phyloP scores from a whole-genome alignment of 371 early-diverging fungal genomes.

The Rhizopus microsporus region DNA sequence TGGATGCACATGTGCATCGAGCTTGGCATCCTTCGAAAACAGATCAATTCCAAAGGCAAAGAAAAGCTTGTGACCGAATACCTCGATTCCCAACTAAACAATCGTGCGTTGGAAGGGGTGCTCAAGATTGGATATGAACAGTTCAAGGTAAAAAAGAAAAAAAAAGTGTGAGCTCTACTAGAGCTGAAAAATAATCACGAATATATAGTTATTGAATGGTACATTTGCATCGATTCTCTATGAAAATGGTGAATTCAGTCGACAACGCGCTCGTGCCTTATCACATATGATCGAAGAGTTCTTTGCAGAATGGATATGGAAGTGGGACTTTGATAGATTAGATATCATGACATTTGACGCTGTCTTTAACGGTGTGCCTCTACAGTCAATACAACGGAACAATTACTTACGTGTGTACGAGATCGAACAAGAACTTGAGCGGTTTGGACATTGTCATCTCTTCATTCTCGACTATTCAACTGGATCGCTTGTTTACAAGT shows the following conservation, averaged over 20 bases:
- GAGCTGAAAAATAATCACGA: neutral
- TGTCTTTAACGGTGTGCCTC: slow-evolving; percentile 49
- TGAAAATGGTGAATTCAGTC: slow-evolving; percentile 28
- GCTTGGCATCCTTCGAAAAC: slow-evolving; percentile 52
- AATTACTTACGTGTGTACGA: slow-evolving; percentile 33
- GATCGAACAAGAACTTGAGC: slow-evolving; percentile 21
- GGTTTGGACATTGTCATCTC: slow-evolving; percentile 41
- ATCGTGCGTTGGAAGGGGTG: slow-evolving; percentile 55
- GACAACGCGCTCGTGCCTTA: slow-evolving; percentile 44
- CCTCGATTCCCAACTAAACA: slow-evolving; percentile 60
- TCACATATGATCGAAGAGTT: slow-evolving; percentile 61
- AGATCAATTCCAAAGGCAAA: slow-evolving; percentile 59
- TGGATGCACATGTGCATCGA: slow-evolving; percentile 78
- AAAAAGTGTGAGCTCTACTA: neutral
- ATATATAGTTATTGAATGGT: slow-evolving; percentile 41
- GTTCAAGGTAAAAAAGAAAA: slow-evolving; percentile 49
- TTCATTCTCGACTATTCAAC: slow-evolving; percentile 41
- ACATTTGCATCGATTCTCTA: slow-evolving; percentile 41
- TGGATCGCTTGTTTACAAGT: slow-evolving; percentile 43
- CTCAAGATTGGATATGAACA: slow-evolving; percentile 62
- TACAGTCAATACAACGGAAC: slow-evolving; percentile 36
- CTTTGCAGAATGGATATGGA: slow-evolving; percentile 65
- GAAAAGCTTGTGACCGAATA: slow-evolving; percentile 61
- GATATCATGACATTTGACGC: slow-evolving; percentile 40
- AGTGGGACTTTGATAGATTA: slow-evolving; percentile 65